phyloP scores from a whole-genome alignment of 2,329 filamentous ascomycete genomes.

The Ophiocordyceps sinensis region DNA sequence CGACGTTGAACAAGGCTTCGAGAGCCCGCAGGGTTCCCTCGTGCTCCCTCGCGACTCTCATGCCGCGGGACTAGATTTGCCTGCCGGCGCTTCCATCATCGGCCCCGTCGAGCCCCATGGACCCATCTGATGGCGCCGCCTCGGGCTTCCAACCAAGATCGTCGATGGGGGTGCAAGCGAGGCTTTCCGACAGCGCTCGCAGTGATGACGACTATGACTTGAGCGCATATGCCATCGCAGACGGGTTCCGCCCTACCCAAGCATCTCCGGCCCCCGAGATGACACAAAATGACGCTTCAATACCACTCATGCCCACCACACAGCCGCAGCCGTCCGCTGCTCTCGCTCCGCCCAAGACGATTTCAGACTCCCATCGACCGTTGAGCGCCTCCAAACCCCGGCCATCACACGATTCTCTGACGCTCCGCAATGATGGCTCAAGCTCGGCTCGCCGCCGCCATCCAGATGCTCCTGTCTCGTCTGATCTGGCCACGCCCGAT shows the following conservation, averaged over 20 bases:
- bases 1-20: background rate
- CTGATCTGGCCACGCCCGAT: constrained; percentile 14
- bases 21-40: background rate
- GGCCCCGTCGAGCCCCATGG: constrained; percentile 17
- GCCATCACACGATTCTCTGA: constrained; percentile 31
- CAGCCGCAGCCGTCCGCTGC: constrained; percentile 7
- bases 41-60: background rate
- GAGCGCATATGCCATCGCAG: constrained; percentile 34
- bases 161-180: constrained; percentile 28
- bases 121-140: constrained; percentile 21
- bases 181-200: constrained; percentile 17
- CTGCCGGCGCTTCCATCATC: background rate
- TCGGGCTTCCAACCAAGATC: constrained; percentile 25
- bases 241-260: constrained; percentile 18
- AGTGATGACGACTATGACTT: constrained; percentile 32
- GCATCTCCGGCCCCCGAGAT: background rate
- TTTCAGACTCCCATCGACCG: constrained; percentile 21
- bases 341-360: constrained; percentile 9
- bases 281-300: background rate
- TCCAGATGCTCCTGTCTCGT: constrained; percentile 10
- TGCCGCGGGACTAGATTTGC: background rate
- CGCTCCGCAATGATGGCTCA: constrained; percentile 36
- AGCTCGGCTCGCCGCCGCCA: constrained; percentile 7
- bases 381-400: constrained; percentile 44
- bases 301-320: constrained; percentile 2